Percentiles rank a stretch among this genome's conserved stretches.
Evolutionary conservation across 768 basidiomycete species (phyloP).

Genomic region (Leccinum truebloodii): DNA sequence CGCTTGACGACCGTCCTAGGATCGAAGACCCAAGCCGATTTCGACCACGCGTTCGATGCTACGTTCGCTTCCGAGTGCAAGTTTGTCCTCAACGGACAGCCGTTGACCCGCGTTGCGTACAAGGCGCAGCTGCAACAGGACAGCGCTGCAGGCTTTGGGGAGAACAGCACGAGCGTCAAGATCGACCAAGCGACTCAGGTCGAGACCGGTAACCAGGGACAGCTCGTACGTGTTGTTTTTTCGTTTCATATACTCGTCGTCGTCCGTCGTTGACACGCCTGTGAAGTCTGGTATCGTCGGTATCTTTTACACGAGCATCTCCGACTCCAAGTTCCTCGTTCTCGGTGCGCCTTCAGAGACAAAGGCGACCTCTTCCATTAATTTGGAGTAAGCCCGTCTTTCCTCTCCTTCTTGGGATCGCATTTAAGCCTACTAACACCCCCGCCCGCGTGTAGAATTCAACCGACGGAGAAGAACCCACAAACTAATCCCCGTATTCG

Average conservation of each 20-base stretch:
- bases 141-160: constrained; percentile 23
- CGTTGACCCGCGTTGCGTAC: constrained; percentile 41
- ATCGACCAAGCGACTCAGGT: constrained; percentile 31
- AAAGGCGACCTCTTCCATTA: constrained; percentile 38
- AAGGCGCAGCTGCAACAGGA: constrained; percentile 36
- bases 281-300: constrained; percentile 34
- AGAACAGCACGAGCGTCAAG: constrained; percentile 20
- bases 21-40: constrained; percentile 37
- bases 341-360: constrained; percentile 35
- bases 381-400: constrained; percentile 36
- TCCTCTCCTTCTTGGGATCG: not conserved
- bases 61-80: constrained; percentile 39
- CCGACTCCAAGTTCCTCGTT: constrained; percentile 36
- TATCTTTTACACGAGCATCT: constrained; percentile 39
- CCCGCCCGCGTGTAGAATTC: constrained; percentile 24
- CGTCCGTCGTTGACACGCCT: not conserved
- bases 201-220: constrained; percentile 26
- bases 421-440: not conserved
- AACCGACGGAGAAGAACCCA: constrained; percentile 31
- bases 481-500: constrained; percentile 17
- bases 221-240: constrained; percentile 21
- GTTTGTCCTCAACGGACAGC: constrained; percentile 44
- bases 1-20: constrained; percentile 40
- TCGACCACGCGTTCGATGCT: constrained; percentile 41
- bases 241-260: not conserved